A percentile compares a stretch with the other conserved stretches of the same genome.
These are phyloP conservation scores for Hydnum rufescens DNA, from an alignment of 768 basidiomycete genomes.

Conservation along the genomic window DNA sequence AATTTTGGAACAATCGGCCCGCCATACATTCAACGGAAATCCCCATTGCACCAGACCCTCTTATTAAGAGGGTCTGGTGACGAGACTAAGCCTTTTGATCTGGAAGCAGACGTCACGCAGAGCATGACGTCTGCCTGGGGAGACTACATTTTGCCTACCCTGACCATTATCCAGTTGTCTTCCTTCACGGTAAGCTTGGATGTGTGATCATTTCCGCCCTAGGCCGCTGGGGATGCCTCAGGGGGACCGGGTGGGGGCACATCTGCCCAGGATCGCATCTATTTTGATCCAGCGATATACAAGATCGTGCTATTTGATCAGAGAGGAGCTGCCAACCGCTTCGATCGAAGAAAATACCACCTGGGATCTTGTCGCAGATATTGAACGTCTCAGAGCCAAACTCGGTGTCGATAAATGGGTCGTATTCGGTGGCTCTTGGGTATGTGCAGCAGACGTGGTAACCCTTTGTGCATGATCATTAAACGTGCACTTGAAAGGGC, in stretches of 20 bases:
- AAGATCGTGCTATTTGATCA: constrained; percentile 73
- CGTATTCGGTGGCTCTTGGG: constrained; percentile 91
- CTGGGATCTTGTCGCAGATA: constrained; percentile 81
- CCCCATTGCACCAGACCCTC: too few species aligned
- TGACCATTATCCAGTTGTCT: constrained; percentile 34
- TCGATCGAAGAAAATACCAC: constrained; percentile 77
- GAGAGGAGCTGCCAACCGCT: constrained; percentile 49
- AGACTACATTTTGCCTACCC: not conserved
- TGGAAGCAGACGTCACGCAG: too few species aligned
- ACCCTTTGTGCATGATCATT: not conserved
- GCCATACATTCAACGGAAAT: too few species aligned
- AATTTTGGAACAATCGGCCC: too few species aligned
- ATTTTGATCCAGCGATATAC: constrained; percentile 75
- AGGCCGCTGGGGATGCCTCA: constrained; percentile 13
- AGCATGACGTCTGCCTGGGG: too few species aligned
- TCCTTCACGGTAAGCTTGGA: constrained; percentile 40
- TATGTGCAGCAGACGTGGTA: constrained; percentile 16
- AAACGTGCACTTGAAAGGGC: constrained; percentile 27
- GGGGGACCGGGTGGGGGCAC: constrained; percentile 71
- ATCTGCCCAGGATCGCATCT: constrained; percentile 44
- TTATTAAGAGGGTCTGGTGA: too few species aligned
- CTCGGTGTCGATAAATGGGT: constrained; percentile 75
- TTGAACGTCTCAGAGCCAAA: constrained; percentile 61
- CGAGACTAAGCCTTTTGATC: too few species aligned
- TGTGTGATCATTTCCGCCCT: not conserved